Conservation (phyloP, 1,284 basidiomycete species). For the Sanghuangporus baumii region DNA sequence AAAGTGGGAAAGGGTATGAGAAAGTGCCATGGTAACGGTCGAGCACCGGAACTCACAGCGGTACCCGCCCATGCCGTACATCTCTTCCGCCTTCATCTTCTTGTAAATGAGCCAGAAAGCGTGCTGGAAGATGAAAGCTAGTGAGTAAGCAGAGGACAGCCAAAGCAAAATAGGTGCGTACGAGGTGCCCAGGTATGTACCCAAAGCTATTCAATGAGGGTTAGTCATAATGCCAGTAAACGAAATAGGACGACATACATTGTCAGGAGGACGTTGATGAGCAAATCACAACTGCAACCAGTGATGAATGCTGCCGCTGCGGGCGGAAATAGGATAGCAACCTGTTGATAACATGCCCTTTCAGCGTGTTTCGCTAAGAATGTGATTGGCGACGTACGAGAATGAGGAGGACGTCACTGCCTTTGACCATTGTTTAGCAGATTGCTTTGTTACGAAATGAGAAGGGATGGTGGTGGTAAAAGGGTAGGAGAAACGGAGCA, state of each 20-base stretch:
- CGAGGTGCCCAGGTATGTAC: constrained; percentile 69
- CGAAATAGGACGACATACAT: no score
- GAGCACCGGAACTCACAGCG: constrained; percentile 30
- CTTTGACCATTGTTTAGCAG: constrained; percentile 31
- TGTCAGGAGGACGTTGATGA: constrained; percentile 77
- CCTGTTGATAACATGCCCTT: constrained; percentile 34
- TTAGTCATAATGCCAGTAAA: no score
- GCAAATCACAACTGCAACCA: constrained; percentile 73
- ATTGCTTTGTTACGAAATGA: neutral
- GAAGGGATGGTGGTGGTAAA: neutral
- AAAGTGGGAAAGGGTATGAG: neutral
- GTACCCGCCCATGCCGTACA: constrained; percentile 49
- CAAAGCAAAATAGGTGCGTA: constrained; percentile 25
- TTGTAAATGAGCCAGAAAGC: constrained; percentile 51
- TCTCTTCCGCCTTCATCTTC: constrained; percentile 57
- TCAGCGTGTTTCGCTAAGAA: constrained; percentile 24
- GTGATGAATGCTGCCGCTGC: constrained; percentile 69
- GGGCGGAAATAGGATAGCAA: constrained; percentile 73
- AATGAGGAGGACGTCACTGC: constrained; percentile 51
- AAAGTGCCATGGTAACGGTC: neutral
- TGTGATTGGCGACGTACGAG: constrained; percentile 30
- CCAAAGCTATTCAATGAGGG: constrained; percentile 62
- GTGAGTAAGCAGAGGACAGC: neutral
- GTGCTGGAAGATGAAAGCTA: constrained; percentile 27
- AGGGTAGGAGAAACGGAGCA: neutral